Conservation (phyloP, 768 basidiomycete species). For the Lactifluus piperatus region DNA sequence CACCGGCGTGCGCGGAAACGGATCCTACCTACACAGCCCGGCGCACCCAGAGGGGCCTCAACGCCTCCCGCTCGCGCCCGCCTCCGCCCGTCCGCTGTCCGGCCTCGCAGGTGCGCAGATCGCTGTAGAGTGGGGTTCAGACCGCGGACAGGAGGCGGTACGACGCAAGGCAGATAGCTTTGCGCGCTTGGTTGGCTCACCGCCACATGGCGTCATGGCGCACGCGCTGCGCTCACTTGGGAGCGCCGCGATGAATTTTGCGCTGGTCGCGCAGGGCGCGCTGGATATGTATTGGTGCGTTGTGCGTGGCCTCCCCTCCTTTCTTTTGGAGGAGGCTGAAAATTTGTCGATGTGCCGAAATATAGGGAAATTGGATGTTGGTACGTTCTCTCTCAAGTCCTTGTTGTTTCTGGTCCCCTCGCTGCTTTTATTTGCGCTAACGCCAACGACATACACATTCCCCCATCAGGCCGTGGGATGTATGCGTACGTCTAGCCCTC, state of each 20-base stretch:
- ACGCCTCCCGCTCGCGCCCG: conserved; percentile 54
- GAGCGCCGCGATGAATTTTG: conserved; percentile 76
- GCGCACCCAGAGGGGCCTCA: conserved; percentile 27
- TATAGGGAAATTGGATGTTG: too few species aligned
- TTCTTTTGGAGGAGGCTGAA: too few species aligned
- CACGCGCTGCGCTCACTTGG: conserved; percentile 80
- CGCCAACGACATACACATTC: too few species aligned
- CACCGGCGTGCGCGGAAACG: conserved; percentile 69
- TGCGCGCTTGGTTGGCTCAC: conserved; percentile 65
- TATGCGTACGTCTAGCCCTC: too few species aligned
- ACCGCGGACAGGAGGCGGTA: conserved; percentile 48
- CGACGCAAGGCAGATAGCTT: conserved; percentile 58
- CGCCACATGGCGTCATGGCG: conserved; percentile 61
- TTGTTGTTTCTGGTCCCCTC: too few species aligned
- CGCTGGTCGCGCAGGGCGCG: conserved; percentile 81
- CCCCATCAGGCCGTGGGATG: too few species aligned
- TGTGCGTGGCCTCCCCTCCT: background rate
- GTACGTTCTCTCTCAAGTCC: too few species aligned
- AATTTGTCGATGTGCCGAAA: too few species aligned
- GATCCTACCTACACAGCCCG: conserved; percentile 51
- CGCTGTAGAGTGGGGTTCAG: conserved; percentile 86
- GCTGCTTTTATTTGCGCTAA: too few species aligned
- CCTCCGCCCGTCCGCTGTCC: conserved; percentile 42
- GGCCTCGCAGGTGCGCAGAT: conserved; percentile 67
- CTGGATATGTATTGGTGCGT: conserved; percentile 81